Conservation (phyloP, 495 filamentous ascomycete genomes). For the Trichoderma orchidacearum region DNA sequence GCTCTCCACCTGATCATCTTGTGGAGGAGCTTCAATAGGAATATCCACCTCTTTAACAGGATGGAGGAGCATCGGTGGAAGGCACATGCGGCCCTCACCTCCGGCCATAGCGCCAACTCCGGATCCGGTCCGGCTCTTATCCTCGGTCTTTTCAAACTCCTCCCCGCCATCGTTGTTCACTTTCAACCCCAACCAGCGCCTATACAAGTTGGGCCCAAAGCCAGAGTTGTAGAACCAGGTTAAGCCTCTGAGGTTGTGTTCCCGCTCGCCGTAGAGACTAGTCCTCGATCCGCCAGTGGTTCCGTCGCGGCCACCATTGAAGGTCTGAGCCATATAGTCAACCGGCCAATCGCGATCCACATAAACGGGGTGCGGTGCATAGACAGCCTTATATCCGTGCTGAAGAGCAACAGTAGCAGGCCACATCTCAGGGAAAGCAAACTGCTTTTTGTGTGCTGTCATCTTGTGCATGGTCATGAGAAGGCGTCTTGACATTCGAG, state of each 20-base stretch:
- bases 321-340: constrained; percentile 60
- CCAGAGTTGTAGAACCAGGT: constrained; percentile 94
- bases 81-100: constrained; percentile 77
- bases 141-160: constrained; percentile 52
- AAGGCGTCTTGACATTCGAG: constrained; percentile 68
- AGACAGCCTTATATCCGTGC: constrained; percentile 92
- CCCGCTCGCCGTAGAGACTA: constrained; percentile 68
- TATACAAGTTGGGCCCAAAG: constrained; percentile 71
- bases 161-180: constrained; percentile 82
- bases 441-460: constrained; percentile 64
- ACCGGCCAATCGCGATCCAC: constrained; percentile 84
- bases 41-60: constrained; percentile 79
- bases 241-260: constrained; percentile 79
- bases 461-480: constrained; percentile 83
- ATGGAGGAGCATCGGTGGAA: constrained; percentile 85
- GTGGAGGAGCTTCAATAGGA: constrained; percentile 43
- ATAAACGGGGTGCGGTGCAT: constrained; percentile 79
- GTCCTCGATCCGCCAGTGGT: constrained; percentile 57
- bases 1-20: constrained; percentile 9
- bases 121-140: constrained; percentile 33
- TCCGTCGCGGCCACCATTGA: constrained; percentile 78
- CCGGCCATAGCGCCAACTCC: constrained; percentile 35
- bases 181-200: constrained; percentile 72
- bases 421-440: constrained; percentile 96
- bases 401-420: constrained; percentile 74